Conservation (phyloP, 78 protist species). For the Parvularia atlantis region DNA sequence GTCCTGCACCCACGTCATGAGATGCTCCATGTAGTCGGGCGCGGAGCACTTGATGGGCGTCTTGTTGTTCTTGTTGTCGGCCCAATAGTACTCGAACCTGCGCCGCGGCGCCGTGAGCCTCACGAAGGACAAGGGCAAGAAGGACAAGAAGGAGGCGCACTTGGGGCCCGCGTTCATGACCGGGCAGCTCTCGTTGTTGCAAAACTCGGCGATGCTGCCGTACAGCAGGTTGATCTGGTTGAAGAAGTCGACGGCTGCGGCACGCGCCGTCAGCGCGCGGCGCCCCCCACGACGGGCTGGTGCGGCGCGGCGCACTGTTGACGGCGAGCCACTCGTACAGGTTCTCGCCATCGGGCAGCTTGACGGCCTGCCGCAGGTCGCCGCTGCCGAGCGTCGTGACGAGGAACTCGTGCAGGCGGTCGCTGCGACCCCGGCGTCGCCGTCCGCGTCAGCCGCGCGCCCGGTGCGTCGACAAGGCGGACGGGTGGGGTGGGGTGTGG, state of each 20-base stretch:
- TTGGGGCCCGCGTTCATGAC: conserved; percentile 88
- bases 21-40: conserved; percentile 87
- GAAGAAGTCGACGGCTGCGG: conserved; percentile 90
- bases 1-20: conserved; percentile 93
- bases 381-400: background rate
- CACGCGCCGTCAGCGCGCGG: no score
- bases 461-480: no score
- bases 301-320: conserved; percentile 57
- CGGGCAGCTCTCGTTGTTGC: conserved; percentile 86
- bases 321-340: conserved; percentile 94
- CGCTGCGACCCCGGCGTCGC: no score
- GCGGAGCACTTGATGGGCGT: conserved; percentile 85
- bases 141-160: conserved; percentile 13
- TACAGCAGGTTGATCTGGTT: conserved; percentile 90
- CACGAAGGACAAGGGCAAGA: no score
- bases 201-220: conserved; percentile 91
- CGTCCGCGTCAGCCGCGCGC: no score
- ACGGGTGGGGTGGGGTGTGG: no score
- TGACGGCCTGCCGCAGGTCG: conserved; percentile 70
- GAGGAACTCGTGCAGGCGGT: no score
- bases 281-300: no score
- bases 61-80: conserved; percentile 63
- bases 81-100: conserved; percentile 75
- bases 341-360: conserved; percentile 93
- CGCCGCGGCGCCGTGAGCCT: background rate